A percentile compares a stretch with the other conserved stretches of the same genome.
phyloP scores from a whole-genome alignment of 148 eudicot species.

The Spergularia marina region DNA sequence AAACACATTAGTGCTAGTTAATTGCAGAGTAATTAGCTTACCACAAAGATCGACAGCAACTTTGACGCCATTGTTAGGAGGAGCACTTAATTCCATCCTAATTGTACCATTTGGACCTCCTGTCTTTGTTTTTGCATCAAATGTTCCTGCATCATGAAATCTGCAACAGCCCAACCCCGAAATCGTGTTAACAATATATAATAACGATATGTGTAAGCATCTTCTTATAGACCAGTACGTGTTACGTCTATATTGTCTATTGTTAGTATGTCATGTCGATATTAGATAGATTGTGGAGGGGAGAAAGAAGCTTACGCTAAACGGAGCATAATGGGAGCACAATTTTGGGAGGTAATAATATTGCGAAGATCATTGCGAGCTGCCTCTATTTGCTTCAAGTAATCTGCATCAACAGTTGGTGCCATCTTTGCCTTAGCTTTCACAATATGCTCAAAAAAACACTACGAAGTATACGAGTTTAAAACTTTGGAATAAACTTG shows the following conservation, averaged over 20 bases:
- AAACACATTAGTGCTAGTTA: no score
- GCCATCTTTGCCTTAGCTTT: not conserved
- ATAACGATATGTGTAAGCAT: no score
- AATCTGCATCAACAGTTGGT: conserved; percentile 45
- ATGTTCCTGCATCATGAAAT: conserved; percentile 94
- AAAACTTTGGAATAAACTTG: not conserved
- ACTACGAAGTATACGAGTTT: not conserved
- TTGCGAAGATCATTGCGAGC: conserved; percentile 72
- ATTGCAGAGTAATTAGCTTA: conserved; percentile 2
- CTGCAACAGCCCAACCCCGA: conserved; percentile 28
- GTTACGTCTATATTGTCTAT: no score
- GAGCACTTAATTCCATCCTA: conserved; percentile 50
- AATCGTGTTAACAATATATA: no score
- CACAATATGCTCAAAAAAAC: not conserved
- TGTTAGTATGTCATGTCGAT: not conserved
- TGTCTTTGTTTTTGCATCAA: conserved; percentile 59
- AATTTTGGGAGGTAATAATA: conserved; percentile 57
- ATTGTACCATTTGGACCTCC: conserved; percentile 91
- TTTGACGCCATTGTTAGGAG: conserved; percentile 61
- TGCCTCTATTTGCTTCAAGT: conserved; percentile 58
- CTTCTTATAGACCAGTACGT: no score
- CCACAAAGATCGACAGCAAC: conserved; percentile 75
- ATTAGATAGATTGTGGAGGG: not conserved
- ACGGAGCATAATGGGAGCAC: conserved; percentile 91
- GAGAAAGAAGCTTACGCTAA: conserved; percentile 50